These are phyloP conservation scores for Gracilariopsis chorda DNA, from an alignment of 23 red algal species.

Conservation along the genomic window DNA sequence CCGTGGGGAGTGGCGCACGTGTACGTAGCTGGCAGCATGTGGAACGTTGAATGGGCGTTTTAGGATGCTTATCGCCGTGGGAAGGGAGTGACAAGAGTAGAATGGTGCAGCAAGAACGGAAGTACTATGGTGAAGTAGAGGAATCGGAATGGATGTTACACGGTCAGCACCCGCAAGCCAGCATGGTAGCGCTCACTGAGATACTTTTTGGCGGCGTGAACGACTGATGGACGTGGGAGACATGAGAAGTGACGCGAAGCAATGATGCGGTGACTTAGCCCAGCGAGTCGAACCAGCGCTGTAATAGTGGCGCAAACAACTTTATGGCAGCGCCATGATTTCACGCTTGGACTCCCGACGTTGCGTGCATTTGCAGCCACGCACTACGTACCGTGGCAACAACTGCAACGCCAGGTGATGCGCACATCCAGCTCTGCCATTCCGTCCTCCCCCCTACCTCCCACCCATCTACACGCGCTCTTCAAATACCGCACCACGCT, in stretches of 20 bases:
- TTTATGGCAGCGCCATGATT: neutral
- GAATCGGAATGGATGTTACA: conserved; percentile 47
- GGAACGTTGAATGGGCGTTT: conserved; percentile 43
- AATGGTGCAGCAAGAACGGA: neutral
- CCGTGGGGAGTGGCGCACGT: conserved; percentile 4
- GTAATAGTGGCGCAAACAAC: neutral
- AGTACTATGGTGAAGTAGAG: conserved; percentile 41
- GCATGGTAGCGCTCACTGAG: neutral
- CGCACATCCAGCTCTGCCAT: neutral
- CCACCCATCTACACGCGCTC: too few species aligned
- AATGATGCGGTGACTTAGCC: neutral
- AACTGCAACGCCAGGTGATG: neutral
- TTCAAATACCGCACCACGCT: neutral
- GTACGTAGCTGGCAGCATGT: conserved; percentile 41
- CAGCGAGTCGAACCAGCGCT: neutral
- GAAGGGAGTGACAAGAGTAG: neutral
- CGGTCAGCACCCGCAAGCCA: conserved; percentile 35
- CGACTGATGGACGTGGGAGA: neutral
- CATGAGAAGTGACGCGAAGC: neutral
- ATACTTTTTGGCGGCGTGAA: neutral
- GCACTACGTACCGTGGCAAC: neutral
- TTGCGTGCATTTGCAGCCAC: neutral
- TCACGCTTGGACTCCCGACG: neutral
- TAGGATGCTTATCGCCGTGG: neutral
- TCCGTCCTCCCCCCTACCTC: neutral